Evolutionary conservation across 2,329 filamentous ascomycete genomes (phyloP).

Genomic region (Pseudogymnoascus sp.): DNA sequence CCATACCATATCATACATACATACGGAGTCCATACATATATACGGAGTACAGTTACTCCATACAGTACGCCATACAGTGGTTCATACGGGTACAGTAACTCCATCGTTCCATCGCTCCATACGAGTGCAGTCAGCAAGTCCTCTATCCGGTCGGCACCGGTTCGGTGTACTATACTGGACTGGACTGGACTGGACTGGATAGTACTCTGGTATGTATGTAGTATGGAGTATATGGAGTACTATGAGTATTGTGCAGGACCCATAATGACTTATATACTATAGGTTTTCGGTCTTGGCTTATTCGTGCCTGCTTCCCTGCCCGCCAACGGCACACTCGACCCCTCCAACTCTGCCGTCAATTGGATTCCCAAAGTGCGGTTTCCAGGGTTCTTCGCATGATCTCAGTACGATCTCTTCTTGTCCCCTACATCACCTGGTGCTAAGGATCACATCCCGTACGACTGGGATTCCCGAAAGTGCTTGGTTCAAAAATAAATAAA

Average conservation of each 20-base stretch:
- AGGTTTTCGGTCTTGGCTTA: constrained; percentile 3
- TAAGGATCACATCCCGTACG: background rate
- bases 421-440: background rate
- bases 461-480: background rate
- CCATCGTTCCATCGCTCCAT: background rate
- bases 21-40: background rate
- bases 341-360: constrained; percentile 6
- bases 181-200: too few relatives aligned
- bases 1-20: background rate
- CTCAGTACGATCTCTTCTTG: background rate
- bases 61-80: constrained; percentile 5
- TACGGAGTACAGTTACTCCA: constrained; percentile 7
- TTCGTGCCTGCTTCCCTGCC: constrained; percentile 6
- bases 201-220: background rate
- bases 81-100: background rate
- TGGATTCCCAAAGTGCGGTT: constrained; percentile 10
- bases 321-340: constrained; percentile 6
- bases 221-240: background rate
- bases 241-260: background rate
- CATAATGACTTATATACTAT: background rate
- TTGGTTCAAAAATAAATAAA: background rate
- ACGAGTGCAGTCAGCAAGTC: background rate
- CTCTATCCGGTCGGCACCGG: background rate
- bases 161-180: background rate
- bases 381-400: constrained; percentile 11